Percentiles rank a stretch among this genome's conserved stretches.
phyloP scores from a whole-genome alignment of 257 asterid genomes.

The Solanum chaucha region DNA sequence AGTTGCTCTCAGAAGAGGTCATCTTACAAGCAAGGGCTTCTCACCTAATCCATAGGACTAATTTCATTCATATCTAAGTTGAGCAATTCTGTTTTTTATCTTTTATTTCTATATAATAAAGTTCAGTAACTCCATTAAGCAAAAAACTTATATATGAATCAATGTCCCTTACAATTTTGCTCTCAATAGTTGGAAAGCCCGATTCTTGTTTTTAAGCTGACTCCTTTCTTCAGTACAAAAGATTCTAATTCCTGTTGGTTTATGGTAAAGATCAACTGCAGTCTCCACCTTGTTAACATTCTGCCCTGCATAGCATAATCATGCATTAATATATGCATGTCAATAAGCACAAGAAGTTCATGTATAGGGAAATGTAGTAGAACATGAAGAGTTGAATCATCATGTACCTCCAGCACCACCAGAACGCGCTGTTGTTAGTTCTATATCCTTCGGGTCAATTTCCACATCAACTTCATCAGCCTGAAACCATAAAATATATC shows the following conservation, averaged over 20 bases:
- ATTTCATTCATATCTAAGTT: neutral
- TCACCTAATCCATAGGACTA: neutral
- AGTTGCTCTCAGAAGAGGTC: neutral
- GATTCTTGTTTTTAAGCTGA: constrained; percentile 78
- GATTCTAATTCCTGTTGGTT: constrained; percentile 96
- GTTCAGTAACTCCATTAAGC: neutral
- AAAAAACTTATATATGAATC: neutral
- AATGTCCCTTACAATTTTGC: constrained; percentile 71
- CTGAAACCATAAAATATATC: constrained; percentile 30
- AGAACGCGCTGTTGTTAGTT: constrained; percentile 91
- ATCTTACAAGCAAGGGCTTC: neutral
- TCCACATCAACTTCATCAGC: constrained; percentile 98
- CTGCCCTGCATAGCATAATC: constrained; percentile 65
- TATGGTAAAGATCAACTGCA: constrained; percentile 92
- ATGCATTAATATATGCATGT: neutral
- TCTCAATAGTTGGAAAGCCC: constrained; percentile 80
- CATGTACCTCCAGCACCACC: constrained; percentile 99
- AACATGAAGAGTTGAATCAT: neutral
- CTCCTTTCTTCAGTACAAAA: constrained; percentile 96
- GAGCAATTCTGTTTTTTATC: neutral
- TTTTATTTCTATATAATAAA: neutral
- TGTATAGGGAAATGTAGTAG: neutral
- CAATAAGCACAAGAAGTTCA: neutral
- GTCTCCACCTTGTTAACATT: constrained; percentile 99
- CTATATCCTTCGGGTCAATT: constrained; percentile 95